Base-by-base conservation (phyloP, 345 rosid species). In the Salix brachista region DNA sequence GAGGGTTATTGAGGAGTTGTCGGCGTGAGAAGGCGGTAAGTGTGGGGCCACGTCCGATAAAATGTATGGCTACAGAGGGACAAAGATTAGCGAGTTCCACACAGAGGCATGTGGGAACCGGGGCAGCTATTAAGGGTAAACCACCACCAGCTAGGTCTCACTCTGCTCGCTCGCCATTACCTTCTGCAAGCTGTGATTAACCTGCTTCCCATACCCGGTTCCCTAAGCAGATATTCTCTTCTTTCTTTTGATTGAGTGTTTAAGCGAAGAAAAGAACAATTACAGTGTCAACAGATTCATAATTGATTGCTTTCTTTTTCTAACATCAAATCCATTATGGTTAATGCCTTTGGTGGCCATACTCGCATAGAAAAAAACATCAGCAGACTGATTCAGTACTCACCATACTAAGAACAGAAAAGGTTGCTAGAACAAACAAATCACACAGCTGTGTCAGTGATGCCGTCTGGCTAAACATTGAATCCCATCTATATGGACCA, bases 11-110 rank as follows among this genome's bases (percentile, higher is more conserved):
- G 86, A 58, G 87, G 83, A 91, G 89, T 83, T 89, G 97, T 80
- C 88, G 91, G 41, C 85, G 86, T 75, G 96, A 90, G 89, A 90
- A 93, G 88, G 93, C 96, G 14, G 94, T 87, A 76, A 91, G 85
- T 52, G 92, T 89, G 69, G 92, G 92, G 79, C 90, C 96, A 1
- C 79, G 80, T 6, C 90, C 92, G 16, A 85, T 81, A 52, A 89
- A 81, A 70, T 81, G 77, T 28, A 82, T 60, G 81, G 67, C 67
- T 3, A 14, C 16, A 7, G 76, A 72, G 64, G 77, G 80, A 68
- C 69, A 77, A 44, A 70, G 74, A 44, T 75, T 50, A 18, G 68
- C 75, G 61, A 72, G 54, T 34, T 54, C 74, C 68, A 25, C 81
- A 48, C 26, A 34, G 67, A 79, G 70, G 82, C 89, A 84, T 70